Evolutionary conservation across 2,329 filamentous ascomycete genomes (phyloP), one percentile per base, ranked within the genome.

Genomic region (Tympanopsis confertula): DNA sequence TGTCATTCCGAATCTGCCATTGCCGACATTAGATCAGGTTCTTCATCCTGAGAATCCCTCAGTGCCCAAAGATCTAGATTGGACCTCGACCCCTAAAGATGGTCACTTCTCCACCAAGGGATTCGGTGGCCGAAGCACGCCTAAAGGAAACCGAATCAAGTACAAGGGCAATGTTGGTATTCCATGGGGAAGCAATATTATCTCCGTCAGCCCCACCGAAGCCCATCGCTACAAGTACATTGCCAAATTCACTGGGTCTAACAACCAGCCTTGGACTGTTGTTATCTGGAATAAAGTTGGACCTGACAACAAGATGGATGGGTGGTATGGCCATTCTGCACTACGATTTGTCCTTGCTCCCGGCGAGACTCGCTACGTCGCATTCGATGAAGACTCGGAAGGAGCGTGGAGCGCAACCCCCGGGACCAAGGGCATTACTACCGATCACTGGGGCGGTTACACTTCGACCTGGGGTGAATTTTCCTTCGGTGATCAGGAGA

Each of bases 401-500:
- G 57, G 56, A 40, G 55, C 50, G 19, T 58, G 49, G 29, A 50
- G 48, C 13, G 56, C 56, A 5, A 48, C 49, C 12, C 33, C 44
- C 14, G 49, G 51, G 28, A 45, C 47, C 19, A 7, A 13, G 10
- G 32, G 38, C 13, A 43, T 57, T 10, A 55, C 56, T 38, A 50
- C 39, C 19, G 45, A 49, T 38, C 5, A 37, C 5, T 47, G 42
- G 35, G 57, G 58, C 30, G 44, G 46, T 5, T 58, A 55, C 36
- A 48, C 55, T n/a, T 51, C 47, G 45, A 60, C 57, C 46, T 62
- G 57, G 57, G 57, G 57, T 45, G 58, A 62, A 41, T 58, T 61
- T 38, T 51, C 55, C 47, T 58, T 62, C 40, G 48, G 47, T 42
- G 52, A 46, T 49, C 18, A 30, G 18, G 37, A 41, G 38, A 60